These are phyloP conservation scores for Sungouiozyma intestinalis DNA, from an alignment of 805 yeast genomes.

Conservation along the genomic window DNA sequence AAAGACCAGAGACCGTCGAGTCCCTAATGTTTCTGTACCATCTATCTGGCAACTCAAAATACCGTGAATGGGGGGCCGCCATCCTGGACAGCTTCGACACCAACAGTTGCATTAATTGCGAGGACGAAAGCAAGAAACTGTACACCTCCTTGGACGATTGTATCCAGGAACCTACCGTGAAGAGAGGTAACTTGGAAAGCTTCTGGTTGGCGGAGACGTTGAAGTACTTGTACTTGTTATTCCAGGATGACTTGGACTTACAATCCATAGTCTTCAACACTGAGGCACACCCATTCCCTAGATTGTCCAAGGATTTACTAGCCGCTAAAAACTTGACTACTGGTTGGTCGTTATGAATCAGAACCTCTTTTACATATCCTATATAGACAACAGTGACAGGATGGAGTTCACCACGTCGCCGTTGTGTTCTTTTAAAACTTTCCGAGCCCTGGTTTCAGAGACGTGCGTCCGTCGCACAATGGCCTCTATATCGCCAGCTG, in stretches of 20 bases:
- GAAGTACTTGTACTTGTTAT: slow-evolving; percentile 70
- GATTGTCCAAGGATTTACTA: slow-evolving; percentile 27
- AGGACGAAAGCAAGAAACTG: slow-evolving; percentile 28
- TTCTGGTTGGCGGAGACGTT: slow-evolving; percentile 93
- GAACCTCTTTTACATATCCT: not conserved
- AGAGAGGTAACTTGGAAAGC: slow-evolving; percentile 72
- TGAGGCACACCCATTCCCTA: slow-evolving; percentile 91
- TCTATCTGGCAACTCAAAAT: slow-evolving; percentile 68
- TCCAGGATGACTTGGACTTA: slow-evolving; percentile 64
- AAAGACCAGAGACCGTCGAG: slow-evolving; percentile 91
- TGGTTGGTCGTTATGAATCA: slow-evolving; percentile 16
- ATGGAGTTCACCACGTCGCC: slow-evolving; percentile 94
- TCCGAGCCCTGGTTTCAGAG: slow-evolving; percentile 79
- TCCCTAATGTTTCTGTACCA: slow-evolving; percentile 71
- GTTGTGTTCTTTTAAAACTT: slow-evolving; percentile 76
- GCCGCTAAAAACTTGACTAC: slow-evolving; percentile 13
- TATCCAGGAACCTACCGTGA: slow-evolving; percentile 40
- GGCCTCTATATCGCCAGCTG: slow-evolving; percentile 68
- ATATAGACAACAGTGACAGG: slow-evolving; percentile 48
- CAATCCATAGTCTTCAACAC: slow-evolving; percentile 73
- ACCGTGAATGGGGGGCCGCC: slow-evolving; percentile 84
- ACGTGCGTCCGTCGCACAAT: slow-evolving; percentile 85
- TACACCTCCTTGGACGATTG: slow-evolving; percentile 64
- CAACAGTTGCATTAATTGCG: slow-evolving; percentile 40
- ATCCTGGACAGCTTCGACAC: slow-evolving; percentile 62